A percentile compares a stretch with the other conserved stretches of the same genome.
Conservation (phyloP, 2,329 filamentous ascomycete genomes). For the Fusarium tuaranense region DNA sequence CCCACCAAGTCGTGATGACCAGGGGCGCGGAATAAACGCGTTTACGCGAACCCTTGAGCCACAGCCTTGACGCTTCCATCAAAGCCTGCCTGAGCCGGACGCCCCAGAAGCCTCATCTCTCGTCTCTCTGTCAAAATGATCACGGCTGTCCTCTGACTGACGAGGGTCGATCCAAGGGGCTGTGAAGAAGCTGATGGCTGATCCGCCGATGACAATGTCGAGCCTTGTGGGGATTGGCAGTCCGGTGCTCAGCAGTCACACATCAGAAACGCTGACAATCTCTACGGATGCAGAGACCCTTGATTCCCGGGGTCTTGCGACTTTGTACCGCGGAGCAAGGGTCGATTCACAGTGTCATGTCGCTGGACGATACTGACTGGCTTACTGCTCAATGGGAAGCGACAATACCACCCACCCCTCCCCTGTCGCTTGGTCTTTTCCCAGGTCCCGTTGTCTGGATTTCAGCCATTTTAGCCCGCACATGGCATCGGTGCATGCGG, state of each 20-base stretch:
- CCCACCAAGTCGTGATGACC: neutral
- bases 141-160: neutral
- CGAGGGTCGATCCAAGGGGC: neutral
- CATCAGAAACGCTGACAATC: neutral
- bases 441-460: constrained; percentile 5
- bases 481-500: constrained; percentile 6
- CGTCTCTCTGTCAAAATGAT: neutral
- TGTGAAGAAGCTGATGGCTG: constrained; percentile 3
- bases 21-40: constrained; percentile 6
- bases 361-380: neutral
- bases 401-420: neutral
- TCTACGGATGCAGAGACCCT: neutral
- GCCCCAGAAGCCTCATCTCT: constrained; percentile 12
- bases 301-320: neutral
- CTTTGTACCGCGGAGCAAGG: constrained; percentile 10
- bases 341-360: neutral
- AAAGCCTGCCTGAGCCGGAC: neutral
- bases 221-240: neutral
- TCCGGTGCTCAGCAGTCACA: neutral
- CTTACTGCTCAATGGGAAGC: neutral
- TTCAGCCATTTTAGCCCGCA: constrained; percentile 7
- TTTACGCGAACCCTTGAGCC: neutral
- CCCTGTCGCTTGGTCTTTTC: neutral
- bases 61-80: neutral
- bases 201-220: constrained; percentile 20